phyloP scores from a whole-genome alignment of 495 filamentous ascomycete species.

The Hyphodiscus hymeniophilus region DNA sequence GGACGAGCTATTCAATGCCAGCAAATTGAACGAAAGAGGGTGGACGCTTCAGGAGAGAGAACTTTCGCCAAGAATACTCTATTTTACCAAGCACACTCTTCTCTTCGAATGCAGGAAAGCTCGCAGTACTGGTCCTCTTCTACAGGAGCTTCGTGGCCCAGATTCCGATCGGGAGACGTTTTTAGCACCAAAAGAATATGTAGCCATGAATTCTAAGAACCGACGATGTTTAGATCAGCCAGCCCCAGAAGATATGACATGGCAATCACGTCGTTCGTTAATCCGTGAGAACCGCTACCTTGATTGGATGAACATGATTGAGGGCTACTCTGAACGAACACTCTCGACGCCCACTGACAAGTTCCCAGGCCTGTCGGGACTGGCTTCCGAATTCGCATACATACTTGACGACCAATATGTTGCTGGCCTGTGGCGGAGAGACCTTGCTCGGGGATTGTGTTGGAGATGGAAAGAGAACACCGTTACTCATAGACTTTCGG shows the following conservation, averaged over 20 bases:
- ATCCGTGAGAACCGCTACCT: background rate
- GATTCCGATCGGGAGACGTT: background rate
- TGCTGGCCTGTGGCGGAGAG: constrained; percentile 7
- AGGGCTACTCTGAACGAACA: constrained; percentile 5
- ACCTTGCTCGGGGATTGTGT: constrained; percentile 5
- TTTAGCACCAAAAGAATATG: background rate
- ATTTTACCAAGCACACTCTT: constrained; percentile 12
- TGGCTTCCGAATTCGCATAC: constrained; percentile 7
- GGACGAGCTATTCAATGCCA: background rate
- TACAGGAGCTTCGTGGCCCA: no score
- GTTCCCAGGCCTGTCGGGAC: constrained; percentile 10
- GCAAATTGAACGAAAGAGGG: constrained; percentile 4
- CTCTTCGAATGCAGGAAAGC: constrained; percentile 17
- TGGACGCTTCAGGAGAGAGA: constrained; percentile 20
- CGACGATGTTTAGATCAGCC: constrained; percentile 2
- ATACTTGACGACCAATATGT: constrained; percentile 10
- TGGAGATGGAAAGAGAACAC: background rate
- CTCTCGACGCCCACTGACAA: constrained; percentile 1
- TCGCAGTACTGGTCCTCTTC: background rate
- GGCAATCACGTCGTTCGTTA: background rate
- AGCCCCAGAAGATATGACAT: no score
- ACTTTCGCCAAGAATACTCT: constrained; percentile 12
- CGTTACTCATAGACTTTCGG: background rate
- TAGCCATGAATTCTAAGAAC: background rate
- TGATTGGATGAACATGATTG: constrained; percentile 1